phyloP scores from a whole-genome alignment of 371 early-diverging fungal genomes.

The Parasitella parasitica region DNA sequence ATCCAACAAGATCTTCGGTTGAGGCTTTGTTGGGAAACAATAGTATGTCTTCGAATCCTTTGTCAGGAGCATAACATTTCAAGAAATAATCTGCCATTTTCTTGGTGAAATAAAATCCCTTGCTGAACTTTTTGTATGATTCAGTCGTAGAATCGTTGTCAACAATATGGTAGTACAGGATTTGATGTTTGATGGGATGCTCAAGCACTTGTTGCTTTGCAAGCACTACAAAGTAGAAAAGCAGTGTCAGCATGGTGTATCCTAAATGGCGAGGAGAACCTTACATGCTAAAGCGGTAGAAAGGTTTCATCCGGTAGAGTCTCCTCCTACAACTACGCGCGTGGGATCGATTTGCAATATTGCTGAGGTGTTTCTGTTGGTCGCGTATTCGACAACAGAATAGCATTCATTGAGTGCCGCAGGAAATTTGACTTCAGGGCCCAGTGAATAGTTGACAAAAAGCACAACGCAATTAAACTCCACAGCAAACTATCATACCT shows the following conservation, averaged over 20 bases:
- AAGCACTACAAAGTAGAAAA: constrained; percentile 1
- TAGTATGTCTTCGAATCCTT: neutral
- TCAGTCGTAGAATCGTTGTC: neutral
- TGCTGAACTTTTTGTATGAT: neutral
- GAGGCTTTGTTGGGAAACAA: neutral
- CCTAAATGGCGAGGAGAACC: neutral
- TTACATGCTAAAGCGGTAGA: constrained; percentile 7
- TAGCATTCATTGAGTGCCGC: constrained; percentile 10
- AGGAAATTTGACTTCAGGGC: constrained; percentile 21
- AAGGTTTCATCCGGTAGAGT: constrained; percentile 25
- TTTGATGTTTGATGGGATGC: constrained; percentile 3
- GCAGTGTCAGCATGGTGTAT: neutral
- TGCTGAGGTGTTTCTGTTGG: neutral
- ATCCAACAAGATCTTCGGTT: constrained; percentile 7
- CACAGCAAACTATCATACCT: constrained; percentile 9
- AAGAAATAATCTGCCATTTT: neutral
- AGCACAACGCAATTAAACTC: constrained; percentile 2
- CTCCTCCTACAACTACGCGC: constrained; percentile 14
- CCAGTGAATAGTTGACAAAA: constrained; percentile 16
- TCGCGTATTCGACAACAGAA: neutral
- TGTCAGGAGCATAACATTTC: neutral
- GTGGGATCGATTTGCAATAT: constrained; percentile 1
- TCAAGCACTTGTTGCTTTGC: constrained; percentile 9
- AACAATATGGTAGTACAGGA: constrained; percentile 7
- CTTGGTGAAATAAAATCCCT: neutral